Base-by-base conservation (phyloP, 257 asterid genomes). In the Gentiana straminea region DNA sequence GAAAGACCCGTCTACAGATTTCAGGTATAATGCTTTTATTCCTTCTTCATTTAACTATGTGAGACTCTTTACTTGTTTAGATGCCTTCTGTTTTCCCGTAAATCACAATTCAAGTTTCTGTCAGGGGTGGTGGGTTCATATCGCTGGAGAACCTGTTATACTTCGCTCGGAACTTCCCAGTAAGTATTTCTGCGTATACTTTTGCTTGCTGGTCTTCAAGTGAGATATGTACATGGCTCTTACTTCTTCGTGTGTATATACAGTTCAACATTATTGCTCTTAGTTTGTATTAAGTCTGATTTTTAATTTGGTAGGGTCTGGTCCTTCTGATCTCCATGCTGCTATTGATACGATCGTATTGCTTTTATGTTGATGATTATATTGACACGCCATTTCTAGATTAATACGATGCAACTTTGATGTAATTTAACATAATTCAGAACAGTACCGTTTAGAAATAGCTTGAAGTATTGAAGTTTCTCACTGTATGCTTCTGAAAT, bases 1-100 rank as follows among this genome's bases (percentile, higher is more conserved):
- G 49, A 92, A 92, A 80, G 99, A 92, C 73, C 99, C 99, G 33
- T 85, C 99, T 37, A 92, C 99, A 62, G 99, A 92, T 81, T 92
- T 92, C 72, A 77, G 99, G 99, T 86, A 70, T 32, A 63, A 58
- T 67, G 36, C 62, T 59, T 62, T 39, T 54, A 35, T 35, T 4
- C 47, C 33, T 2, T 44, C 35, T 9, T n/a, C 53, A 24, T 66
- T 44, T 35, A 50, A n/a, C 9, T 15, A 13, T 43, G 47, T 39
- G 24, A 3, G 51, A 55, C 24, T 37, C 13, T 38, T 36, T 13
- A 7, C 9, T 47, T 34, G 33, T 47, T 33, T 34, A 50, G 43
- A 24, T 32, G 12, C 55, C n/a, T 1, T 52, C 68, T 52, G 65
- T 70, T 36, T 4, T 2, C 7, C 9, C 10, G 46, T 41, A 41